Evolutionary conservation across 2,329 filamentous ascomycete genomes (phyloP).

Genomic region (Penicillium expansum): DNA sequence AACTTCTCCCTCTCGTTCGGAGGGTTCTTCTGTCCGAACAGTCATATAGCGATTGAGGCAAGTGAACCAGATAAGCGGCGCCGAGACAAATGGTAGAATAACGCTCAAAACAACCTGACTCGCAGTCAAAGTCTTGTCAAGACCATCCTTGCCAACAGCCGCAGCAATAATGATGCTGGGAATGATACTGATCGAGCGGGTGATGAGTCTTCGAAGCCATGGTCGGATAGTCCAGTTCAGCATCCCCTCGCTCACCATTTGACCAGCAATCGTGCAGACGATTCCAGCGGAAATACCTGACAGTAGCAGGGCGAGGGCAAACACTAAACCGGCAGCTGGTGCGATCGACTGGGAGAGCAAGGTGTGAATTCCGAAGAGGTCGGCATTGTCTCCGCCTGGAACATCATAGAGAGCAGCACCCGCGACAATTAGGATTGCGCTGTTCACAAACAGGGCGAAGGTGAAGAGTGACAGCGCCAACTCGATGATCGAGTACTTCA

Average conservation of each 20-base stretch:
- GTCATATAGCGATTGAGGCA: conserved; percentile 78
- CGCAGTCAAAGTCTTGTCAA: conserved; percentile 69
- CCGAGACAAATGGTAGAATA: conserved; percentile 77
- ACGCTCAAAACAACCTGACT: conserved; percentile 76
- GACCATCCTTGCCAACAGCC: conserved; percentile 67
- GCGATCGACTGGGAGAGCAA: conserved; percentile 68
- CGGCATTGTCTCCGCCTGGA: conserved; percentile 61
- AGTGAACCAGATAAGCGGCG: conserved; percentile 82
- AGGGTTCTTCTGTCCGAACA: conserved; percentile 51
- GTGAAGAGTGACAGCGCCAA: conserved; percentile 71
- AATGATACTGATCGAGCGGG: conserved; percentile 74
- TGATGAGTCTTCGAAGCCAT: conserved; percentile 75
- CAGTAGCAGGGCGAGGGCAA: conserved; percentile 75
- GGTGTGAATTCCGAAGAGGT: conserved; percentile 79
- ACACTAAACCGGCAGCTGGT: conserved; percentile 75
- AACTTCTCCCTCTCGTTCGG: conserved; percentile 29
- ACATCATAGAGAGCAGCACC: conserved; percentile 70
- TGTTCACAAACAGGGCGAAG: conserved; percentile 82
- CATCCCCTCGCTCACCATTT: conserved; percentile 85
- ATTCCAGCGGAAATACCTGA: conserved; percentile 80
- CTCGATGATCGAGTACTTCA: conserved; percentile 71
- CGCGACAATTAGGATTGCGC: conserved; percentile 75
- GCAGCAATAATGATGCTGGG: conserved; percentile 81
- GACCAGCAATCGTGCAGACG: conserved; percentile 83
- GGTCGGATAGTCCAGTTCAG: conserved; percentile 71